A percentile compares a stretch with the other conserved stretches of the same genome.
phyloP scores from a whole-genome alignment of 805 yeast genomes.

The Starmerella powellii region DNA sequence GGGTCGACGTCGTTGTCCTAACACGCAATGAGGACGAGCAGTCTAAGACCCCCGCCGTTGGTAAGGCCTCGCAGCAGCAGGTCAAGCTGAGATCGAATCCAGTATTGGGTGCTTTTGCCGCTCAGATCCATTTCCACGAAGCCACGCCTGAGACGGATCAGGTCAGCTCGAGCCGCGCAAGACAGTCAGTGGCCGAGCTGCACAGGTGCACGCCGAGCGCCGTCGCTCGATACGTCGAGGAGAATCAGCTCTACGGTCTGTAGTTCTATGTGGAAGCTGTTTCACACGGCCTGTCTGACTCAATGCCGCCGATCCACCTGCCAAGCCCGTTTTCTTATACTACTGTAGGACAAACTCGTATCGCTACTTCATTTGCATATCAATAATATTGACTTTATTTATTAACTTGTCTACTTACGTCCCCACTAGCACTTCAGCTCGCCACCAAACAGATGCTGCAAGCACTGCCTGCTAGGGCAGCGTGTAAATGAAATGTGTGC shows the following conservation, averaged over 20 bases:
- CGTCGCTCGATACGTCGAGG: conserved; percentile 15
- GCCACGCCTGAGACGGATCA: conserved; percentile 16
- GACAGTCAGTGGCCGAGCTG: conserved; percentile 14
- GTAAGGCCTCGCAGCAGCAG: background rate
- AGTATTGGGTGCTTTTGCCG: background rate
- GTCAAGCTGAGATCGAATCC: background rate
- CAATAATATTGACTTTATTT: too few species aligned
- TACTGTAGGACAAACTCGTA: too few species aligned
- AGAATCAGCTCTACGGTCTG: conserved; percentile 11
- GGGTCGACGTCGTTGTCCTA: conserved; percentile 17
- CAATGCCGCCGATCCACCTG: too few species aligned
- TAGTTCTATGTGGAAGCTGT: background rate
- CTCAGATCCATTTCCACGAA: conserved; percentile 5
- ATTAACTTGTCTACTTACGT: too few species aligned
- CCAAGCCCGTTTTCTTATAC: background rate
- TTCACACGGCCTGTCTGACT: too few species aligned
- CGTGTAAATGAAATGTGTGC: too few species aligned
- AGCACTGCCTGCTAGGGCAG: too few species aligned
- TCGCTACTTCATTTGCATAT: too few species aligned
- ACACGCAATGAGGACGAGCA: conserved; percentile 16
- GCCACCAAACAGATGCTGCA: too few species aligned
- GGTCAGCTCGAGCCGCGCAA: conserved; percentile 22
- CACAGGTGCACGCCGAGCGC: conserved; percentile 7
- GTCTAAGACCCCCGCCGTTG: conserved; percentile 10
- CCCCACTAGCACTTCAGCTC: too few species aligned